Conservation (phyloP, 306 rosid species). For the Corylus avellana region DNA sequence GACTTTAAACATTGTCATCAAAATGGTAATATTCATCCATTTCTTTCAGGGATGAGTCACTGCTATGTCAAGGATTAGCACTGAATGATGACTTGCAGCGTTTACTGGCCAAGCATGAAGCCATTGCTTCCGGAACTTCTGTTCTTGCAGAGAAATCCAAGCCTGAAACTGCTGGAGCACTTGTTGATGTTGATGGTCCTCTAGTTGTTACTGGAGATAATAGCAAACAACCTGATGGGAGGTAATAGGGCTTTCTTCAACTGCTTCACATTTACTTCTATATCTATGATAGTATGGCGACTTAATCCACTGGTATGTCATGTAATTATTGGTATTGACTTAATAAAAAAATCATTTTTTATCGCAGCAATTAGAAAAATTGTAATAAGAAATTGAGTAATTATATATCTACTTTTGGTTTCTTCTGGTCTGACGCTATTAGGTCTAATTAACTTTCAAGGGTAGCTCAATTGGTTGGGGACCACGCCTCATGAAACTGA, state of each 20-base stretch:
- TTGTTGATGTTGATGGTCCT: constrained; percentile 64
- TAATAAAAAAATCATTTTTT: background rate
- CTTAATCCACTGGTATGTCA: background rate
- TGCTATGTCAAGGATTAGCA: constrained; percentile 87
- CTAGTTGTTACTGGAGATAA: constrained; percentile 77
- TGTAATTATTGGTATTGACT: background rate
- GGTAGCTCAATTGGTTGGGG: too few species aligned
- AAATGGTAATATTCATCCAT: constrained; percentile 13
- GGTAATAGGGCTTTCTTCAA: constrained; percentile 42
- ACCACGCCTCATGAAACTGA: too few species aligned
- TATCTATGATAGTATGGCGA: background rate
- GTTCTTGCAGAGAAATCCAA: constrained; percentile 52
- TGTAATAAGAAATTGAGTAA: background rate
- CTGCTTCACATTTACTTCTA: background rate
- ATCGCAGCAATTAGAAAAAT: background rate
- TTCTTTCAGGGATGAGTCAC: constrained; percentile 83
- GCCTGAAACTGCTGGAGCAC: constrained; percentile 50
- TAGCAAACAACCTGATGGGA: constrained; percentile 53
- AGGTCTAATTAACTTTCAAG: background rate
- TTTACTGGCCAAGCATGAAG: constrained; percentile 84
- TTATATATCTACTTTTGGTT: background rate
- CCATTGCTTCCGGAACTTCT: constrained; percentile 76
- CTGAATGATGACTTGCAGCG: constrained; percentile 97
- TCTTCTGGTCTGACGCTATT: background rate
- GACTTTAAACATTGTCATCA: background rate